Evolutionary conservation across 2,329 filamentous ascomycete species (phyloP).

Genomic region (Xylaria sp.): DNA sequence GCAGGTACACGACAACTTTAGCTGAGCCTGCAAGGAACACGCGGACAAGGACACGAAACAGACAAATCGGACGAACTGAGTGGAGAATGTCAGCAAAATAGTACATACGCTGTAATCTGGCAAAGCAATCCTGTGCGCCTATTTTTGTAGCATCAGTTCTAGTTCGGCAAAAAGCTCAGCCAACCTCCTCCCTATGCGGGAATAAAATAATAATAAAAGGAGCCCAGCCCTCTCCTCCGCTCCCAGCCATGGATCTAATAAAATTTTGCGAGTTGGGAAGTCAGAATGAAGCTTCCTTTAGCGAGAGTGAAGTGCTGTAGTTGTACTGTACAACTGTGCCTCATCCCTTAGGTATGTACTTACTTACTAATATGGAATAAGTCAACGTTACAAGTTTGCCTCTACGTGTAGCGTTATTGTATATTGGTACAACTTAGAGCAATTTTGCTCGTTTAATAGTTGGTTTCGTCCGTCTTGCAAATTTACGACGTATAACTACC

Average conservation of each 20-base stretch:
- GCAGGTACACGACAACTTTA: slow-evolving; percentile 32
- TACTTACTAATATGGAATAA: background rate
- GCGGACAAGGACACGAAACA: slow-evolving; percentile 25
- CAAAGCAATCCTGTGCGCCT: slow-evolving; percentile 22
- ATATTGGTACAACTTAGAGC: background rate
- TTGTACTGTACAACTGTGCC: background rate
- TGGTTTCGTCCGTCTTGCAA: background rate
- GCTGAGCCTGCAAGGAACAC: slow-evolving; percentile 32
- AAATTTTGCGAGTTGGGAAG: slow-evolving; percentile 3
- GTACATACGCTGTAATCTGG: background rate
- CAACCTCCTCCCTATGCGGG: slow-evolving; percentile 1
- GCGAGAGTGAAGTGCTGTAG: background rate
- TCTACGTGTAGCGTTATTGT: slow-evolving; percentile 1
- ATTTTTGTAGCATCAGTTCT: slow-evolving; percentile 24
- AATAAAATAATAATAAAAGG: slow-evolving; percentile 7
- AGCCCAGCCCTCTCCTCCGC: background rate
- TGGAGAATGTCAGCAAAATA: slow-evolving; percentile 32
- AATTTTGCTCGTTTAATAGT: background rate
- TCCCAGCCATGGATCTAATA: slow-evolving; percentile 8
- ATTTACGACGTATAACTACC: too few relatives aligned
- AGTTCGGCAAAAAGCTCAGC: slow-evolving; percentile 1
- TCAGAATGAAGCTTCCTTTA: slow-evolving; percentile 2
- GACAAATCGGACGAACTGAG: slow-evolving; percentile 32
- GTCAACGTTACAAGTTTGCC: background rate
- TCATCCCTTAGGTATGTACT: background rate